These are phyloP conservation scores for Herpetospermum pedunculosum DNA, from an alignment of 306 rosid species.

Conservation along the genomic window DNA sequence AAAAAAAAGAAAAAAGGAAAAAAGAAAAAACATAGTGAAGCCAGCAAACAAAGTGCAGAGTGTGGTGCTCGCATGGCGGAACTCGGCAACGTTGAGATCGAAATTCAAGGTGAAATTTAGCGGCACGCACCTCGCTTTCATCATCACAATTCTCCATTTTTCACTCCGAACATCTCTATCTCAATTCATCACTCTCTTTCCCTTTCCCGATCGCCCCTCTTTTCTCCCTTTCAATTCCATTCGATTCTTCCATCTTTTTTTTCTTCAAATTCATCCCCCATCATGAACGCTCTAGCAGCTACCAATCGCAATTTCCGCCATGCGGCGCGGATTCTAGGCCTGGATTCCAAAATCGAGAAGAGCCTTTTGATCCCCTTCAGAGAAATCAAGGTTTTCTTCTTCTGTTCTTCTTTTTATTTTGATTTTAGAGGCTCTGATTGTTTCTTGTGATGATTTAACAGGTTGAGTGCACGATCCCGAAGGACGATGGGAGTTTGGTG, in stretches of 20 bases:
- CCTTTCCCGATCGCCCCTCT: background rate
- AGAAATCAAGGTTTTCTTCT: slow-evolving; percentile 45
- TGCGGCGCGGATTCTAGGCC: slow-evolving; percentile 42
- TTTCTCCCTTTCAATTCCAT: background rate
- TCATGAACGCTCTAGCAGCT: slow-evolving; percentile 61
- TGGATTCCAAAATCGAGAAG: slow-evolving; percentile 50
- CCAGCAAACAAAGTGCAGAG: no score
- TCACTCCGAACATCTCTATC: background rate
- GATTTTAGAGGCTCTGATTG: slow-evolving; percentile 5
- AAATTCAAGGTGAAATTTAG: background rate
- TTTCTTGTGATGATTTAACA: slow-evolving; percentile 4
- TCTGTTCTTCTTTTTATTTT: background rate
- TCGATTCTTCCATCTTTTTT: background rate
- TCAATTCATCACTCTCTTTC: background rate
- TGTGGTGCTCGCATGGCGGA: no score
- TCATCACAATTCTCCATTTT: background rate
- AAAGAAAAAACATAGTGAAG: no score
- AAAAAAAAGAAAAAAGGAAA: no score
- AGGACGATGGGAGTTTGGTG: slow-evolving; percentile 52
- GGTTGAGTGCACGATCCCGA: slow-evolving; percentile 75
- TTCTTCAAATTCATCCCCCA: background rate
- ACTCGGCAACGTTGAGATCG: background rate
- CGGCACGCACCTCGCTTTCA: background rate
- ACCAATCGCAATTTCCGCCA: slow-evolving; percentile 45
- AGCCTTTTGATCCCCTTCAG: slow-evolving; percentile 52